phyloP scores from a whole-genome alignment of 1,284 basidiomycete genomes.

The Austroboletus rostrupii region DNA sequence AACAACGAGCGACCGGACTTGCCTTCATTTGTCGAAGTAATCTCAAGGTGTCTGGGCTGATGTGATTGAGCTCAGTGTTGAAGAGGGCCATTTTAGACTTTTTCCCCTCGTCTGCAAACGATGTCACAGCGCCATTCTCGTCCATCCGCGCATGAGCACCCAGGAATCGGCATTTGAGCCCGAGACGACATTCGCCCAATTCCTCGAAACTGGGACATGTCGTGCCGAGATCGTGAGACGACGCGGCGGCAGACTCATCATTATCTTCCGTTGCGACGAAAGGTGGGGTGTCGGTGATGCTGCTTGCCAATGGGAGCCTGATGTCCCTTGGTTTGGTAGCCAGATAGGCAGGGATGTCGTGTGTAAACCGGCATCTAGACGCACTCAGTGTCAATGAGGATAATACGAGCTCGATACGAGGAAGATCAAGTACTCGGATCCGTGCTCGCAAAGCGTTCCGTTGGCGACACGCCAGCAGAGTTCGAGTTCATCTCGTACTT shows the following conservation, averaged over 20 bases:
- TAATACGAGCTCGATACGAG: neutral
- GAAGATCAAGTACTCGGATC: slow-evolving; percentile 46
- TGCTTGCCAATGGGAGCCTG: slow-evolving; percentile 45
- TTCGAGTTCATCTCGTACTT: slow-evolving; percentile 69
- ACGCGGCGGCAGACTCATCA: neutral
- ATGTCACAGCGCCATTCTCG: slow-evolving; percentile 38
- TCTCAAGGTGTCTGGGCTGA: slow-evolving; percentile 54
- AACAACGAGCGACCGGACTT: slow-evolving; percentile 10
- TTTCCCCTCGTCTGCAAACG: slow-evolving; percentile 56
- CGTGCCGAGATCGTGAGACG: slow-evolving; percentile 47
- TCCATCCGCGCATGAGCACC: slow-evolving; percentile 60
- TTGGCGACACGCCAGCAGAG: slow-evolving; percentile 72
- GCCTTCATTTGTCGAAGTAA: slow-evolving; percentile 67
- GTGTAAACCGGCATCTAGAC: slow-evolving; percentile 74
- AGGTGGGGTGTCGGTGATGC: slow-evolving; percentile 43
- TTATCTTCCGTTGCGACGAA: slow-evolving; percentile 34
- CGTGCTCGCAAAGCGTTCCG: slow-evolving; percentile 62
- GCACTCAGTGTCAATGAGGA: neutral
- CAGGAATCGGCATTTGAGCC: slow-evolving; percentile 89
- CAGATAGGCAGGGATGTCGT: slow-evolving; percentile 78
- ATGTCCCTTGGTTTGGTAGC: slow-evolving; percentile 74
- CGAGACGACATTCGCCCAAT: slow-evolving; percentile 80
- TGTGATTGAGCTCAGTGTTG: slow-evolving; percentile 74
- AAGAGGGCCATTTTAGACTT: slow-evolving; percentile 47
- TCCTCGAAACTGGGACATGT: slow-evolving; percentile 73